A percentile compares a stretch with the other conserved stretches of the same genome.
These are phyloP conservation scores for Penicillium capsulatum DNA, from an alignment of 2,329 filamentous ascomycete genomes.

Conservation along the genomic window DNA sequence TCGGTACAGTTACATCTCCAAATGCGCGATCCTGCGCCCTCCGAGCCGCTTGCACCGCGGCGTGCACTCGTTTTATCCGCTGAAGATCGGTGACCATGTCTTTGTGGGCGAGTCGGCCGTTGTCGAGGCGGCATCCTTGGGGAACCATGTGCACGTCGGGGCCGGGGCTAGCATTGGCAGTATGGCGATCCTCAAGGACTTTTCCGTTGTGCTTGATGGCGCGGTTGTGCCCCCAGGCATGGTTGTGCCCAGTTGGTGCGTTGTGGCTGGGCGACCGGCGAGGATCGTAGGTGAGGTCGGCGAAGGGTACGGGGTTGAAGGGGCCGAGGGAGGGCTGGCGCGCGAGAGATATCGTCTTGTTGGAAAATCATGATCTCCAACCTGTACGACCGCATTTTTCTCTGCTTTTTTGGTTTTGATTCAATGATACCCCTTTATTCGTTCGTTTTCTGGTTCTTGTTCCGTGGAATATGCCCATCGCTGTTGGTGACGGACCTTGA, in stretches of 20 bases:
- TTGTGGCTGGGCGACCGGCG: slow-evolving; percentile 81
- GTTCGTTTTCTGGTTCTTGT: background rate
- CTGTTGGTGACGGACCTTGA: no score
- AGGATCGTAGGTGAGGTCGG: slow-evolving; percentile 73
- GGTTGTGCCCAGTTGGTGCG: slow-evolving; percentile 86
- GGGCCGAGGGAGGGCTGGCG: slow-evolving; percentile 43
- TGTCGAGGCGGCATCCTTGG: slow-evolving; percentile 77
- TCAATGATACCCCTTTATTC: slow-evolving; percentile 22
- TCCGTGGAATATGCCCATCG: no score
- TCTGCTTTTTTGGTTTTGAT: slow-evolving; percentile 6
- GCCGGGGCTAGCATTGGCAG: slow-evolving; percentile 72
- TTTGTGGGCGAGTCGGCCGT: slow-evolving; percentile 74
- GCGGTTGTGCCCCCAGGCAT: slow-evolving; percentile 80
- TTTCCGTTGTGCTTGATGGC: slow-evolving; percentile 79
- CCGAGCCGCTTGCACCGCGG: slow-evolving; percentile 80
- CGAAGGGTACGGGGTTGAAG: slow-evolving; percentile 46
- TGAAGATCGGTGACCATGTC: slow-evolving; percentile 91
- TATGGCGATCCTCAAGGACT: slow-evolving; percentile 90
- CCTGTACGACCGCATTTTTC: slow-evolving; percentile 5
- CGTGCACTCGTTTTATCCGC: slow-evolving; percentile 61
- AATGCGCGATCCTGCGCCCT: slow-evolving; percentile 72
- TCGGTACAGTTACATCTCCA: slow-evolving; percentile 82
- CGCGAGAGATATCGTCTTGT: slow-evolving; percentile 42
- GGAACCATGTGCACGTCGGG: slow-evolving; percentile 82
- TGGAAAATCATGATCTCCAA: slow-evolving; percentile 24